Evolutionary conservation across 2,329 filamentous ascomycete species (phyloP).

Genomic region (Xylariaceae sp.): DNA sequence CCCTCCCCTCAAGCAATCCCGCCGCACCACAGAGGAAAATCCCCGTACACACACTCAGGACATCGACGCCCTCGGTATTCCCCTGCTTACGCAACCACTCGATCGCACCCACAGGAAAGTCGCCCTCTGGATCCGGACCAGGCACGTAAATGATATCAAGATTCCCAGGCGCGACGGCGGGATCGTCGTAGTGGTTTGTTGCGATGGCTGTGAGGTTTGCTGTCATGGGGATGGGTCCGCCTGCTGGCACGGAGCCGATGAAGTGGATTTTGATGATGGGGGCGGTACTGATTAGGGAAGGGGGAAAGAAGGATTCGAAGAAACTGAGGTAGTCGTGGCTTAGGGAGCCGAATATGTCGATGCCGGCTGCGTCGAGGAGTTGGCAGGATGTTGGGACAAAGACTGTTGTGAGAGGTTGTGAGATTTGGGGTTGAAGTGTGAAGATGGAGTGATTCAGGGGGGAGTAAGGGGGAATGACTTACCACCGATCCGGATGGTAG

Average conservation of each 20-base stretch:
- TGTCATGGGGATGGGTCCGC: slow-evolving; percentile 39
- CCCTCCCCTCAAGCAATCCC: slow-evolving; percentile 43
- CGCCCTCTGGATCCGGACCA: slow-evolving; percentile 40
- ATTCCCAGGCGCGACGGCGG: slow-evolving; percentile 44
- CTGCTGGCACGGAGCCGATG: slow-evolving; percentile 38
- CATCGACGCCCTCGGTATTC: slow-evolving; percentile 37
- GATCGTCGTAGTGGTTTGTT: slow-evolving; percentile 41
- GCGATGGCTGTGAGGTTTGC: slow-evolving; percentile 36
- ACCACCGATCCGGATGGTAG: slow-evolving; percentile 39
- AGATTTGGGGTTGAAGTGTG: not conserved
- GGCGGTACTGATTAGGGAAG: slow-evolving; percentile 37
- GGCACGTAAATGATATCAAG: slow-evolving; percentile 49
- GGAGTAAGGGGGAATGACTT: not conserved
- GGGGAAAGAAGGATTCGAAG: slow-evolving; percentile 33
- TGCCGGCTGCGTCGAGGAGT: slow-evolving; percentile 45
- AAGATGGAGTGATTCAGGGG: not conserved
- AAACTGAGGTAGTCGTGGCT: slow-evolving; percentile 40
- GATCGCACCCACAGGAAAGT: slow-evolving; percentile 28
- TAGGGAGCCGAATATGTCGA: slow-evolving; percentile 46
- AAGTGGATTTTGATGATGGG: slow-evolving; percentile 43
- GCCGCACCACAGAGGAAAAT: slow-evolving; percentile 44
- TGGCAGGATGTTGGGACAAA: slow-evolving; percentile 45
- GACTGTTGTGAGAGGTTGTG: slow-evolving; percentile 29
- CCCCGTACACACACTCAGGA: slow-evolving; percentile 49
- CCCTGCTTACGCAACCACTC: slow-evolving; percentile 42